Evolutionary conservation across 345 rosid genomes (phyloP).

Genomic region (Viola odorata): DNA sequence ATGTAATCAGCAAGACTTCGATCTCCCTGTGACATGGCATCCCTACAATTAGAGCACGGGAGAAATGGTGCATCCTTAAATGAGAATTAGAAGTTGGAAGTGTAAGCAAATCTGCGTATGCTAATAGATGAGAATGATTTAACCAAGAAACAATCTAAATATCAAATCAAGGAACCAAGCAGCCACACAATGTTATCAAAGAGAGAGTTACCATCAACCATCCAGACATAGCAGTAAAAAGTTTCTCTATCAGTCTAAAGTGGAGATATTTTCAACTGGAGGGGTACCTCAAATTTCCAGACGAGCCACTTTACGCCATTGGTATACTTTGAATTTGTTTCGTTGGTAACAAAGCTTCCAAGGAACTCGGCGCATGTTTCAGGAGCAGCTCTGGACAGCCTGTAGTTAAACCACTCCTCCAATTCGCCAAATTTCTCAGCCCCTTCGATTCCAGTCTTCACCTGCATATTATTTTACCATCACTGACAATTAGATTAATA

Average conservation of each 20-base stretch:
- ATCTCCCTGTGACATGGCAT: slow-evolving; percentile 65
- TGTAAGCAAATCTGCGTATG: slow-evolving; percentile 1
- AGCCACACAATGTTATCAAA: background rate
- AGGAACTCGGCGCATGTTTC: slow-evolving; percentile 92
- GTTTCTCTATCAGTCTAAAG: no score
- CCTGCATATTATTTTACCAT: slow-evolving; percentile 34
- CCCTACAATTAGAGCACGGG: slow-evolving; percentile 20
- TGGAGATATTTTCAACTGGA: background rate
- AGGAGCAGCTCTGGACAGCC: slow-evolving; percentile 94
- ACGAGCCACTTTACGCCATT: slow-evolving; percentile 97
- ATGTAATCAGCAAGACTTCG: slow-evolving; percentile 77
- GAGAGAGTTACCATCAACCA: no score
- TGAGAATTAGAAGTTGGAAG: slow-evolving; percentile 3
- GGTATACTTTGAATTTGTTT: slow-evolving; percentile 48
- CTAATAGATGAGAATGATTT: slow-evolving; percentile 1
- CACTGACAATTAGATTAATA: background rate
- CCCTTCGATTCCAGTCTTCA: slow-evolving; percentile 73
- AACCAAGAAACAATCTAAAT: slow-evolving; percentile 3
- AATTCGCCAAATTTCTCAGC: slow-evolving; percentile 82
- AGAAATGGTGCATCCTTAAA: slow-evolving; percentile 5
- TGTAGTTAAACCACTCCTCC: slow-evolving; percentile 98
- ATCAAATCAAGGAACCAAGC: background rate
- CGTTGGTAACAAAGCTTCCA: slow-evolving; percentile 82
- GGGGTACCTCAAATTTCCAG: slow-evolving; percentile 89
- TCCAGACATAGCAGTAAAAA: no score